Evolutionary conservation across 768 basidiomycete species (phyloP).

Genomic region (Mycena rosella): DNA sequence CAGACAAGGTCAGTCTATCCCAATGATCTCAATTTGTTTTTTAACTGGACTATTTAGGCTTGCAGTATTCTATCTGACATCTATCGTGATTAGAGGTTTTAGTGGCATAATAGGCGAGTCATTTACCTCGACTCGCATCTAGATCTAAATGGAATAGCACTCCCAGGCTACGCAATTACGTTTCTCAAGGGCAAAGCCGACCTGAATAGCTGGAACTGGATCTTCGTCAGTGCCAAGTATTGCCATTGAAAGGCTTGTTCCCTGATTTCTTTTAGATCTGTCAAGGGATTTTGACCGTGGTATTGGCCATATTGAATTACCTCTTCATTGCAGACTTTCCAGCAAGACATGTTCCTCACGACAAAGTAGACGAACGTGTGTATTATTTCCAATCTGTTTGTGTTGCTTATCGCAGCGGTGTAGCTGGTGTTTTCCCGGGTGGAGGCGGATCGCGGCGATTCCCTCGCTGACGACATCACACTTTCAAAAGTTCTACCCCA

Average conservation of each 20-base stretch:
- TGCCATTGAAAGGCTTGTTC: neutral
- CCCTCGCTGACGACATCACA: constrained; percentile 51
- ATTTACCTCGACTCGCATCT: neutral
- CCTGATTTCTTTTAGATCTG: constrained; percentile 21
- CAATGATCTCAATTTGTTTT: neutral
- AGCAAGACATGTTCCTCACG: constrained; percentile 50
- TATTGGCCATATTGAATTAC: constrained; percentile 46
- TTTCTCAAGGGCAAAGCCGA: constrained; percentile 44
- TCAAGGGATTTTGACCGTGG: constrained; percentile 38
- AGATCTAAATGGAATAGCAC: neutral
- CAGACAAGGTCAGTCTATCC: neutral
- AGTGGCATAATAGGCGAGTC: constrained; percentile 12
- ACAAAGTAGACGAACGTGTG: constrained; percentile 51
- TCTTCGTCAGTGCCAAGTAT: constrained; percentile 44
- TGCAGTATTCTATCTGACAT: neutral
- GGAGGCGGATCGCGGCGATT: constrained; percentile 53
- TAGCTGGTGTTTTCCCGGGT: constrained; percentile 50
- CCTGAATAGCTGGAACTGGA: constrained; percentile 54
- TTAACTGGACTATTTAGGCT: constrained; percentile 11
- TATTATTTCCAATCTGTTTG: neutral
- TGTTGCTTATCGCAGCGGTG: constrained; percentile 14
- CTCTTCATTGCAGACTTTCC: constrained; percentile 53
- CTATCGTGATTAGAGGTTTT: constrained; percentile 5
- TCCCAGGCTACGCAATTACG: constrained; percentile 41
- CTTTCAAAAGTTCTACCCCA: constrained; percentile 48